Evolutionary conservation across 2,329 filamentous ascomycete species (phyloP), one percentile per base, ranked within the genome.

Genomic region (Endoconidiophora polonica): DNA sequence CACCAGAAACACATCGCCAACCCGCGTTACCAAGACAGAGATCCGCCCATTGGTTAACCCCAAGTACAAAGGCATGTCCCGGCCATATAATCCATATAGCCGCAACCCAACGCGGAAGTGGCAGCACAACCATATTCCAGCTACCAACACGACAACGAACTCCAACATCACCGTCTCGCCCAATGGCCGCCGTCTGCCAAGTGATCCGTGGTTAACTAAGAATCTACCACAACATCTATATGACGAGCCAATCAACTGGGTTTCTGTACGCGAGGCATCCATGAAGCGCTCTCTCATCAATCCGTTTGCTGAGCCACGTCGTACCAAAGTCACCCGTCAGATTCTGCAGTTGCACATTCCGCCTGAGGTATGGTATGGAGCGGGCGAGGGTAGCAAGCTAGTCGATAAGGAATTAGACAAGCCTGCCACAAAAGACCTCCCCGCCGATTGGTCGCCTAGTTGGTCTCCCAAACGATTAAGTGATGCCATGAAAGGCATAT

Each of bases 151-250:
- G 16, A 18, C 16, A 18, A 18, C 16, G 16, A 18, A 18, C 12
- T 29, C 26, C 26, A 29, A 10, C 7, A 29, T 29, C 7, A 29
- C 26, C 3, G 26, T 29, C 26, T 29, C 26, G 26, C 26, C 26
- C 26, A 29, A 29, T 10, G 26, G 33, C 10, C 20, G 24, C 44
- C 44, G 38, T 16, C 2, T 37, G 2, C 29, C 50, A 5, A 29
- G 39, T 18, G 39, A 73, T 2, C 57, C 61, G 1, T 60, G 69
- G 2, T 62, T 63, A 1, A 62, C 60, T 41, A 58, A 48, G 7
- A 18, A 14, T 36, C 43, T 50, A 9, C 44, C 47, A 14, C 22
- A 20, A 10, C 44, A 40, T 14, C 14, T 50, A 12, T 37, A 47
- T 16, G 24, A 49, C 20, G 40, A 42, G 23, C 38, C 48, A 9